These are phyloP conservation scores for Phytophthora palmivora DNA, from an alignment of 352 stramenopile species.

Conservation along the genomic window DNA sequence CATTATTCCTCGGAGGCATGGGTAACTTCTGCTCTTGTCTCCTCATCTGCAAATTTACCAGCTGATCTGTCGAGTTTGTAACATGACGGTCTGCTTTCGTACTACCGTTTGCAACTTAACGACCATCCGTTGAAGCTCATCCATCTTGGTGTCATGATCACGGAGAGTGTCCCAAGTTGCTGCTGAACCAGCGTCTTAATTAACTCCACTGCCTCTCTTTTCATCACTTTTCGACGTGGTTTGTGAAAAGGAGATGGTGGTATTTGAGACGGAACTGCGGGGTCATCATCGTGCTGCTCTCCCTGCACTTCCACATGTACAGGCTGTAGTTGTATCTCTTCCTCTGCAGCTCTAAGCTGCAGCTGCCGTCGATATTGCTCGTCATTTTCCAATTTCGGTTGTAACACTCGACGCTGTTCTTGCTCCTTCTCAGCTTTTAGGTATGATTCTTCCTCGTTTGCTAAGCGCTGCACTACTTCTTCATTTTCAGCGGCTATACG, in stretches of 20 bases:
- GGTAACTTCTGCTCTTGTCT: conserved; percentile 13
- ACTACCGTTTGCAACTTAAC: conserved; percentile 52
- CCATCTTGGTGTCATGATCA: conserved; percentile 49
- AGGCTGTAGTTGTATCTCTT: conserved; percentile 22
- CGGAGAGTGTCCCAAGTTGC: conserved; percentile 47
- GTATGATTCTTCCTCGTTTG: conserved; percentile 5
- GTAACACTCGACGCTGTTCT: conserved; percentile 9
- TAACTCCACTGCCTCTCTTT: conserved; percentile 51
- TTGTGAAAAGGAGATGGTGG: conserved; percentile 11
- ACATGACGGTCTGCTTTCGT: conserved; percentile 46
- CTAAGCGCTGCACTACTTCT: background rate
- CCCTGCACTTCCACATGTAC: conserved; percentile 1
- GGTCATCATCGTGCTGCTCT: conserved; percentile 4
- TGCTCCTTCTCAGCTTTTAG: conserved; percentile 7
- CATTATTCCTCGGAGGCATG: conserved; percentile 10
- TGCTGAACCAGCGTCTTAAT: conserved; percentile 51
- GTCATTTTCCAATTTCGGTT: conserved; percentile 6
- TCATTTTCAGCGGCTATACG: conserved; percentile 13
- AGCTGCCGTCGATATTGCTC: conserved; percentile 15
- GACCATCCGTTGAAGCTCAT: conserved; percentile 51
- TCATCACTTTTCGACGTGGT: conserved; percentile 53
- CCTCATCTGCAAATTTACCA: conserved; percentile 22
- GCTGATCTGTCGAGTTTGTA: conserved; percentile 39
- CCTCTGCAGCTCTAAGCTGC: conserved; percentile 11
- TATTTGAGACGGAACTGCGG: background rate